Base-by-base conservation (phyloP, 176 grass and related monocot genomes). In the Eremochloa ophiuroides region DNA sequence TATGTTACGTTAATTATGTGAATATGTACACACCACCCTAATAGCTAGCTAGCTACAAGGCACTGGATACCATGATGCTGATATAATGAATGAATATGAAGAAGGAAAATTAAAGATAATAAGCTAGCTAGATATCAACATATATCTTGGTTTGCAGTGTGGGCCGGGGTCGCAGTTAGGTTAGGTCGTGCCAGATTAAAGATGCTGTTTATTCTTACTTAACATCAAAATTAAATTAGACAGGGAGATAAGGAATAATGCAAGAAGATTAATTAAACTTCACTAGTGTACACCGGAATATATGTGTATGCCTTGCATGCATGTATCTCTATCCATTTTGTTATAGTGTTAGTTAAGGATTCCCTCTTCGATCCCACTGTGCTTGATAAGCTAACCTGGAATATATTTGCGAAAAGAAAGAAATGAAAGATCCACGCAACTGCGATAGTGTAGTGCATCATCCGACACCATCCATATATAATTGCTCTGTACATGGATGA, bases 341-440 rank as follows among this genome's bases (percentile, higher is more conserved):
- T 40, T 17, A 23, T 44, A 50, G 46, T 66, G 40, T 79, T 73
- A 41, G 43, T 80, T 79, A 80, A 85, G 68, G 76, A 85, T 85
- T 79, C 76, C 22, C 67, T 37, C 27, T 6, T 23, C 22, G 41
- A 70, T 77, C 20, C 58, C 25, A n/a, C 58, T 75, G 82, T 85
- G 72, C 82, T 85, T 63, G 82, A 85, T 89, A 85, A 85, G 87
- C 87, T 84, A 33, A 68, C 61, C 51, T 81, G 87, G 82, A 89
- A 89, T 89, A 89, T 89, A 69, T 81, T 5, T 76, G 47, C 4
- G 8, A 79, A 58, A 79, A 68, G 66, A 78, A 17, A 13, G 35
- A 78, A 29, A 25, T 2, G 18, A 50, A 62, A 74, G 74, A 39
- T 60, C n/a, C 56, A 26, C 68, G 20, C 43, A 22, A 41, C 2